Evolutionary conservation across 2,329 filamentous ascomycete genomes (phyloP).

Genomic region (Colletotrichum plurivorum): DNA sequence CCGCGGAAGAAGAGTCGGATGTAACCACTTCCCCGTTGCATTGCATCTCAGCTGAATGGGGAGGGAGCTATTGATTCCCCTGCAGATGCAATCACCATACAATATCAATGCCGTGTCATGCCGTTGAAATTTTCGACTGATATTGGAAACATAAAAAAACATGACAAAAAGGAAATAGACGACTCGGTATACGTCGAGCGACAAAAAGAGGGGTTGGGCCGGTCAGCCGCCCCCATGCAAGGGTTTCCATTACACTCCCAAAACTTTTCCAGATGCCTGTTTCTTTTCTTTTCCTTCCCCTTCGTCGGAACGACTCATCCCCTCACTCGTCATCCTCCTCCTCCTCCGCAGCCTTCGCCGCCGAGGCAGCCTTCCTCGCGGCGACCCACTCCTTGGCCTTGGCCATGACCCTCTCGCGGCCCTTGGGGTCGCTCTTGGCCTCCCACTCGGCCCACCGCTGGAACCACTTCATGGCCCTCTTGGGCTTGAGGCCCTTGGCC

Average conservation of each 20-base stretch:
- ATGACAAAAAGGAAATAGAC: too few relatives aligned
- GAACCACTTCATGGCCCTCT: constrained; percentile 89
- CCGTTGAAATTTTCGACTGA: constrained; percentile 11
- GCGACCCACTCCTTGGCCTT: constrained; percentile 80
- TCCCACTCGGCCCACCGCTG: constrained; percentile 94
- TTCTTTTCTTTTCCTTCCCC: neutral
- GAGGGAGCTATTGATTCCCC: neutral
- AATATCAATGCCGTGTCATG: constrained; percentile 4
- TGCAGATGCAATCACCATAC: constrained; percentile 19
- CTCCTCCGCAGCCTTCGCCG: constrained; percentile 52
- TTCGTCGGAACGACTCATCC: neutral
- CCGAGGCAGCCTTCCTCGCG: constrained; percentile 58
- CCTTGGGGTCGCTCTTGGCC: constrained; percentile 67
- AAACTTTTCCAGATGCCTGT: constrained; percentile 22
- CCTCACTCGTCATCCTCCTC: constrained; percentile 53
- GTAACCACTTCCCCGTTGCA: too few relatives aligned
- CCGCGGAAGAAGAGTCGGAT: too few relatives aligned
- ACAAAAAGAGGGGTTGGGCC: constrained; percentile 11
- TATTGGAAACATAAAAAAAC: constrained; percentile 26
- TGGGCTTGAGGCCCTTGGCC: constrained; percentile 80
- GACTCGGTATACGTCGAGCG: constrained; percentile 20
- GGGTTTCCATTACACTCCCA: constrained; percentile 24
- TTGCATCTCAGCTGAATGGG: neutral
- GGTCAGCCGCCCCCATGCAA: constrained; percentile 23
- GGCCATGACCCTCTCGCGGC: constrained; percentile 78